These are phyloP conservation scores for Sporisorium sorghi DNA, from an alignment of 1,284 basidiomycete genomes.

Conservation along the genomic window DNA sequence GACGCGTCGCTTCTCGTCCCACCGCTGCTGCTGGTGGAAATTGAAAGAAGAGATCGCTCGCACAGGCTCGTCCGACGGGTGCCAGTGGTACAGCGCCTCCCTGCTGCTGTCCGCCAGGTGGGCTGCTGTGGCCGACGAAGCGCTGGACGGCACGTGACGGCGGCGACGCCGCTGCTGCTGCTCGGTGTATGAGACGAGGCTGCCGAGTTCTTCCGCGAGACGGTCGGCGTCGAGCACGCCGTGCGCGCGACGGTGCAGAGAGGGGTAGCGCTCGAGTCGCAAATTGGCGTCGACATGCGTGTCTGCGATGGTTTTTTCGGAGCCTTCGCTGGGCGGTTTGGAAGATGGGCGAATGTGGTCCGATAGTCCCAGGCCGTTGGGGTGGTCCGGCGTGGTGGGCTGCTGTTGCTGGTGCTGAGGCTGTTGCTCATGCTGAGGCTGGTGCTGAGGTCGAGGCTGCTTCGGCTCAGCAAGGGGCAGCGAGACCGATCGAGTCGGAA, in stretches of 20 bases:
- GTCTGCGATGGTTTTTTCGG: background rate
- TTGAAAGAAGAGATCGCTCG: background rate
- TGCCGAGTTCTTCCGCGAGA: slow-evolving; percentile 26
- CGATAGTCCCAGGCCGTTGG: too few relatives aligned
- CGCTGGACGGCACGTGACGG: background rate
- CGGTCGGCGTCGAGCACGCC: slow-evolving; percentile 13
- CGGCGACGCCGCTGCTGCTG: background rate
- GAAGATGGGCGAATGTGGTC: background rate
- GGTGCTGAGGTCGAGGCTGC: background rate
- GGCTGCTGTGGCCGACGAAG: background rate
- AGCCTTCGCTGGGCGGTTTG: background rate
- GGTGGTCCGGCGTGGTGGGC: background rate
- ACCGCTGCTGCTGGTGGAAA: background rate
- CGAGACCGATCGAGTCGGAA: background rate
- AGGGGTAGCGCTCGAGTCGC: slow-evolving; percentile 4
- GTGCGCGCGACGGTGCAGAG: slow-evolving; percentile 6
- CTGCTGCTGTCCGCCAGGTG: slow-evolving; percentile 10
- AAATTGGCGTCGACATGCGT: slow-evolving; percentile 14
- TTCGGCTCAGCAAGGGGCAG: background rate
- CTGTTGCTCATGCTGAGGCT: background rate
- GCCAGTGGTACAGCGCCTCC: slow-evolving; percentile 25
- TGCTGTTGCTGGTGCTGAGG: background rate
- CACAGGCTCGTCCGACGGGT: slow-evolving; percentile 1
- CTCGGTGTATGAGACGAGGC: slow-evolving; percentile 9
- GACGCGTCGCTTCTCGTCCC: background rate